Conservation (phyloP, 139 green algal species). For the Coelastrella sp. region DNA sequence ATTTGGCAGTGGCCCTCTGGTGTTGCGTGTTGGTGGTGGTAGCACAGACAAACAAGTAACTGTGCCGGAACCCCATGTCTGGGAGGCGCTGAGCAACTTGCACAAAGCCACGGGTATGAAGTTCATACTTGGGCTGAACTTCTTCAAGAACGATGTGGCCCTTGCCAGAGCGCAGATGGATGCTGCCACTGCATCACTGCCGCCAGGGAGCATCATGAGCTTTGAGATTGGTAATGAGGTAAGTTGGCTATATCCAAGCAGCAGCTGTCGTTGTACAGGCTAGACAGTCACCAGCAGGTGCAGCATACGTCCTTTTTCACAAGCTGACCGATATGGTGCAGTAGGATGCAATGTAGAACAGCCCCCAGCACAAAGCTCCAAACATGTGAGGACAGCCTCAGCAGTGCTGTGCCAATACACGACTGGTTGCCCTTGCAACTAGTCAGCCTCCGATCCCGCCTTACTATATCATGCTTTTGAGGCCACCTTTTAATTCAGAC, state of each 20-base stretch:
- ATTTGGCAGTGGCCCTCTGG: conserved; percentile 29
- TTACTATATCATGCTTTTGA: no score
- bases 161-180: conserved; percentile 31
- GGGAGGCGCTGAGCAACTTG: conserved; percentile 27
- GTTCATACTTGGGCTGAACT: conserved; percentile 44
- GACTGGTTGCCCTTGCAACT: neutral
- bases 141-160: neutral
- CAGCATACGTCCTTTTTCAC: neutral
- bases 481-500: no score
- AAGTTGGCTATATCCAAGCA: neutral
- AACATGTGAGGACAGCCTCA: no score
- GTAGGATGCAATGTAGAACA: no score
- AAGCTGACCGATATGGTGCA: no score
- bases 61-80: conserved; percentile 33
- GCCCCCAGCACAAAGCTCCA: no score
- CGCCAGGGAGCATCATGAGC: conserved; percentile 13
- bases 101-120: conserved; percentile 39
- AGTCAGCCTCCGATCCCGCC: no score
- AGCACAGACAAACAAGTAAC: conserved; percentile 43
- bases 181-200: conserved; percentile 5
- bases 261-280: no score
- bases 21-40: conserved; percentile 42
- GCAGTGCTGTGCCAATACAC: neutral
- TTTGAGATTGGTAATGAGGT: conserved; percentile 56
- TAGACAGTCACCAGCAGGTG: no score